Percentiles rank a stretch among this genome's conserved stretches.
Conservation (phyloP, 257 asterid species). For the Verbena officinalis region DNA sequence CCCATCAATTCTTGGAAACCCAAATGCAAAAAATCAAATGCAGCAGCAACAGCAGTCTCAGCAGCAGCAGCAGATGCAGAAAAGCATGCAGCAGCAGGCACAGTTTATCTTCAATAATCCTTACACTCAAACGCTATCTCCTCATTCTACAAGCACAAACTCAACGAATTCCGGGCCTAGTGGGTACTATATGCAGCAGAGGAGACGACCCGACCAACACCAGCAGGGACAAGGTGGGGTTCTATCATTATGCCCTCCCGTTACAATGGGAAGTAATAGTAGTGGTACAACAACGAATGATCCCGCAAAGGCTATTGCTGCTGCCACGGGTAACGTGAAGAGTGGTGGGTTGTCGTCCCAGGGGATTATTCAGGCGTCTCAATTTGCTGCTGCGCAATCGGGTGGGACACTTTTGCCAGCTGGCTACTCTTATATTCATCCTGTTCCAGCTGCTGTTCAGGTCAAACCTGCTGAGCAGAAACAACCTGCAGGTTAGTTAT, state of each 20-base stretch:
- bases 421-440: conserved; percentile 67
- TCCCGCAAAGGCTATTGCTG: conserved; percentile 91
- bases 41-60: conserved; percentile 47
- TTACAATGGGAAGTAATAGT: conserved; percentile 23
- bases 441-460: conserved; percentile 72
- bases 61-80: conserved; percentile 62
- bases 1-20: conserved; percentile 77
- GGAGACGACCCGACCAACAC: conserved; percentile 69
- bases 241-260: conserved; percentile 52
- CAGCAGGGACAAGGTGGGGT: conserved; percentile 61
- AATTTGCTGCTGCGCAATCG: conserved; percentile 51
- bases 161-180: conserved; percentile 44
- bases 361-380: conserved; percentile 57
- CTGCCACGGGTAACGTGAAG: conserved; percentile 69
- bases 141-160: conserved; percentile 42
- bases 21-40: conserved; percentile 54
- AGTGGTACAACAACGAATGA: conserved; percentile 60
- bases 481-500: conserved; percentile 76
- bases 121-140: conserved; percentile 59
- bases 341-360: conserved; percentile 60
- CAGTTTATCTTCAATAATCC: conserved; percentile 69
- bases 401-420: conserved; percentile 59
- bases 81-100: conserved; percentile 67
- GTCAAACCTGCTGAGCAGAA: conserved; percentile 86
- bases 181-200: conserved; percentile 60